These are phyloP conservation scores for Crithidia fasciculata DNA, from an alignment of 208 protist species.

Conservation along the genomic window DNA sequence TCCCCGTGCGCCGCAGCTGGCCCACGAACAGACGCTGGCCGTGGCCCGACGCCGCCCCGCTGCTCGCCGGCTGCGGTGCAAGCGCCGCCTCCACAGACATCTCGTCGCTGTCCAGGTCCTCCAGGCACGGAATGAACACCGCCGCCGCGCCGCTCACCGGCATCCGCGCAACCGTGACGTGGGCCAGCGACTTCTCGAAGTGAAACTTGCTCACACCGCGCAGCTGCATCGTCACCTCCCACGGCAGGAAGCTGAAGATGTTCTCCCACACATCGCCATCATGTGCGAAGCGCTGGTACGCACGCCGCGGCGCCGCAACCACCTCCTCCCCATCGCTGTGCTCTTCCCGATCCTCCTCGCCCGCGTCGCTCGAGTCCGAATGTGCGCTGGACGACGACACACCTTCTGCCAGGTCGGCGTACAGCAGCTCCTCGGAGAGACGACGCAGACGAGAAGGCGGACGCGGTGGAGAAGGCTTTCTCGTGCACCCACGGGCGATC, in stretches of 20 bases:
- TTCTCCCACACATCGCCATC: slow-evolving; percentile 43
- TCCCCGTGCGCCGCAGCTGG: slow-evolving; percentile 77
- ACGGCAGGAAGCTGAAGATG: slow-evolving; percentile 62
- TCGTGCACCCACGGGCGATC: slow-evolving; percentile 35
- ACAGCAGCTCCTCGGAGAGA: slow-evolving; percentile 36
- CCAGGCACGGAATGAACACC: slow-evolving; percentile 72
- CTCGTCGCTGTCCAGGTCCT: slow-evolving; percentile 67
- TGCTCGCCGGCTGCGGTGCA: slow-evolving; percentile 8
- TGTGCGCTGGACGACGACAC: slow-evolving; percentile 46
- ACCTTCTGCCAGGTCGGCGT: slow-evolving; percentile 42
- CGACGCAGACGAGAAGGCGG: slow-evolving; percentile 36
- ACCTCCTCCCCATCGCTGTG: slow-evolving; percentile 48
- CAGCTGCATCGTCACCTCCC: slow-evolving; percentile 40
- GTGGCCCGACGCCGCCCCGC: neutral
- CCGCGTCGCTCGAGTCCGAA: slow-evolving; percentile 35
- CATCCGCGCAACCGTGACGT: slow-evolving; percentile 50
- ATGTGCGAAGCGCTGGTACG: slow-evolving; percentile 11
- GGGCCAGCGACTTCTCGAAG: slow-evolving; percentile 49
- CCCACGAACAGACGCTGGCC: slow-evolving; percentile 69
- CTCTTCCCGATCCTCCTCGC: slow-evolving; percentile 35
- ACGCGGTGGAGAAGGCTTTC: slow-evolving; percentile 27
- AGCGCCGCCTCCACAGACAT: slow-evolving; percentile 42
- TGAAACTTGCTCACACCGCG: slow-evolving; percentile 57
- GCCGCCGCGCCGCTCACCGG: slow-evolving; percentile 45
- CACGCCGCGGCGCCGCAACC: slow-evolving; percentile 4